phyloP scores from a whole-genome alignment of 805 yeast genomes.

The Cyberlindnera meyerae region DNA sequence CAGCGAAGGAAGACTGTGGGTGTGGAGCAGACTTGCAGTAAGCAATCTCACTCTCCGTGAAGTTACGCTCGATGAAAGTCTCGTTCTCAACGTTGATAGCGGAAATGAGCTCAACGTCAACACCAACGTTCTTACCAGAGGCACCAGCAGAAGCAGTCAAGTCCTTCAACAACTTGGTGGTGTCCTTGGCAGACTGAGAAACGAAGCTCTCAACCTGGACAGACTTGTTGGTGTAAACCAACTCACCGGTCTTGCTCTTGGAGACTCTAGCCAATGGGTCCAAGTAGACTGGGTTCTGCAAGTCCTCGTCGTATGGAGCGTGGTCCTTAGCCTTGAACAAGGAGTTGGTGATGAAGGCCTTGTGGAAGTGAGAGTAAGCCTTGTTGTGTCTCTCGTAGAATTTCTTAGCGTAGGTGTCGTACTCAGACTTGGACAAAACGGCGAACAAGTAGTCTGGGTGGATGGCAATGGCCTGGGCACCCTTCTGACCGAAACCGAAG shows the following conservation, averaged over 20 bases:
- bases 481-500: constrained; percentile 99
- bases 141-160: constrained; percentile 46
- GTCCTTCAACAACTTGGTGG: constrained; percentile 56
- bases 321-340: constrained; percentile 90
- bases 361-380: constrained; percentile 93
- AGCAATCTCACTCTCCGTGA: constrained; percentile 71
- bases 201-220: constrained; percentile 48
- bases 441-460: constrained; percentile 94
- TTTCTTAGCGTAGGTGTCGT: constrained; percentile 64
- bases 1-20: constrained; percentile 89
- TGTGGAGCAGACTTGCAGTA: constrained; percentile 74
- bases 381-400: constrained; percentile 78
- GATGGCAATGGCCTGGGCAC: constrained; percentile 89
- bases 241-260: constrained; percentile 35
- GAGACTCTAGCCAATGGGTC: constrained; percentile 78
- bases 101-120: constrained; percentile 87
- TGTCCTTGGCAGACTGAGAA: constrained; percentile 44
- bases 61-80: constrained; percentile 88
- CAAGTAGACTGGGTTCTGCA: constrained; percentile 87
- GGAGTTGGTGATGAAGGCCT: constrained; percentile 85
- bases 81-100: constrained; percentile 82
- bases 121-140: constrained; percentile 85
- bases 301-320: constrained; percentile 86
- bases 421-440: constrained; percentile 65
- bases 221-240: constrained; percentile 43